Evolutionary conservation across 768 basidiomycete species (phyloP).

Genomic region (Cyathus striatus): DNA sequence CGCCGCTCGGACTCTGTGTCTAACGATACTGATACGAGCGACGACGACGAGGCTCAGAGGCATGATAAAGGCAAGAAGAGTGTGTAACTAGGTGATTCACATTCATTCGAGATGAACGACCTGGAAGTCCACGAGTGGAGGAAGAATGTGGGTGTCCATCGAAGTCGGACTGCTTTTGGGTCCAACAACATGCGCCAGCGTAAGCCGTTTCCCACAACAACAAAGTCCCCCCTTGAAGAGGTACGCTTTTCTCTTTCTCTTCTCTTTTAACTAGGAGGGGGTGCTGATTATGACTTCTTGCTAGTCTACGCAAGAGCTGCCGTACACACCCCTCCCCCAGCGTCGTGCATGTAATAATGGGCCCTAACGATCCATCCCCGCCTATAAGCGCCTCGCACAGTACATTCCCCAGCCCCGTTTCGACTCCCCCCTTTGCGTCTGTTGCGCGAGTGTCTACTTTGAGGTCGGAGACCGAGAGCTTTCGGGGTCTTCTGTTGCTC

Average conservation of each 20-base stretch:
- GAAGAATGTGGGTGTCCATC: conserved; percentile 28
- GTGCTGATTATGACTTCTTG: conserved; percentile 3
- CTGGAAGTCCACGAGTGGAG: conserved; percentile 55
- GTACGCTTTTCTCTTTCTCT: conserved; percentile 22
- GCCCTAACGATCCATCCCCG: conserved; percentile 21
- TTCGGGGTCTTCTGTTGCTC: conserved; percentile 1
- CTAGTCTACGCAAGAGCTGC: conserved; percentile 40
- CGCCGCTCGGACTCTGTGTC: conserved; percentile 20
- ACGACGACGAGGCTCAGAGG: conserved; percentile 4
- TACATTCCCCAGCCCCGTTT: conserved; percentile 13
- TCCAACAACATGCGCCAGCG: conserved; percentile 26
- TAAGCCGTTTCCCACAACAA: conserved; percentile 11
- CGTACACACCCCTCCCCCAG: conserved; percentile 44
- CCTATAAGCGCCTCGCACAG: conserved; percentile 11
- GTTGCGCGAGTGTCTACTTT: conserved; percentile 12
- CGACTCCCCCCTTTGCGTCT: conserved; percentile 19
- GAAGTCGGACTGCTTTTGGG: not conserved
- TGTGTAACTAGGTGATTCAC: conserved; percentile 3
- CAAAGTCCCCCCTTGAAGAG: no score
- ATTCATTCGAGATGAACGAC: conserved; percentile 42
- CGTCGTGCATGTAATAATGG: conserved; percentile 39
- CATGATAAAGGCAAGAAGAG: conserved; percentile 4
- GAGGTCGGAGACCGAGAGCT: conserved; percentile 2
- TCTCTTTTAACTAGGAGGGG: not conserved
- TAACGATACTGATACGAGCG: conserved; percentile 13